phyloP scores from a whole-genome alignment of 139 green algal species.

The Eudorina sp. region DNA sequence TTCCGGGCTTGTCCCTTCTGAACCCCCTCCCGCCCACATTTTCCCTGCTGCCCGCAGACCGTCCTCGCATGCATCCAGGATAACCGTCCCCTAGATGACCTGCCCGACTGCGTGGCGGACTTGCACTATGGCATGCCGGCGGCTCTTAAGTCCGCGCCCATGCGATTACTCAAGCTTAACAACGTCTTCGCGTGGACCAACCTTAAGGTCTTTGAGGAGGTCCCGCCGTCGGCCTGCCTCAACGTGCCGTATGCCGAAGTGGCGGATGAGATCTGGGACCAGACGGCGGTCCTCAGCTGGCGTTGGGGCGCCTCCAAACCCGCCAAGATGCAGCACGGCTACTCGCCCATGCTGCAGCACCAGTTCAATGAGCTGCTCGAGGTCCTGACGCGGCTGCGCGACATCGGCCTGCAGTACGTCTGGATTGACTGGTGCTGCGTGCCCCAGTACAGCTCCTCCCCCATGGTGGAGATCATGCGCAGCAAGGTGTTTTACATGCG shows the following conservation, averaged over 20 bases:
- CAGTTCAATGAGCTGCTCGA: conserved; percentile 6
- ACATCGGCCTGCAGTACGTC: background rate
- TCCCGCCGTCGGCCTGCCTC: background rate
- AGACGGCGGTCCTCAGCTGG: conserved; percentile 3
- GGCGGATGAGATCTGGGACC: background rate
- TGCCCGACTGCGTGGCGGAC: conserved; percentile 11
- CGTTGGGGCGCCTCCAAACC: conserved; percentile 10
- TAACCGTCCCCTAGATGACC: background rate
- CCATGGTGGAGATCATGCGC: conserved; percentile 42
- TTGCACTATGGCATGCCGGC: conserved; percentile 35
- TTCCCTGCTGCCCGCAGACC: background rate
- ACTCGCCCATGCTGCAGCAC: background rate
- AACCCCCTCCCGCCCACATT: background rate
- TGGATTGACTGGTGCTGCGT: conserved; percentile 49
- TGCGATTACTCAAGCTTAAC: conserved; percentile 27
- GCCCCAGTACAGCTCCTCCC: conserved; percentile 14
- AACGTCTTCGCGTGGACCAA: background rate
- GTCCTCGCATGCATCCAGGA: background rate
- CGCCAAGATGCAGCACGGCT: background rate
- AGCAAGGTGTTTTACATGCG: conserved; percentile 15
- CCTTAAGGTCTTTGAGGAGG: conserved; percentile 23
- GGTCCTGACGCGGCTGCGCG: background rate
- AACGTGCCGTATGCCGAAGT: conserved; percentile 19
- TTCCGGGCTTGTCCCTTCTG: background rate
- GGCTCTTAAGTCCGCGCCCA: background rate